These are phyloP conservation scores for Pleurotus tuoliensis DNA, from an alignment of 768 basidiomycete genomes.

Conservation along the genomic window DNA sequence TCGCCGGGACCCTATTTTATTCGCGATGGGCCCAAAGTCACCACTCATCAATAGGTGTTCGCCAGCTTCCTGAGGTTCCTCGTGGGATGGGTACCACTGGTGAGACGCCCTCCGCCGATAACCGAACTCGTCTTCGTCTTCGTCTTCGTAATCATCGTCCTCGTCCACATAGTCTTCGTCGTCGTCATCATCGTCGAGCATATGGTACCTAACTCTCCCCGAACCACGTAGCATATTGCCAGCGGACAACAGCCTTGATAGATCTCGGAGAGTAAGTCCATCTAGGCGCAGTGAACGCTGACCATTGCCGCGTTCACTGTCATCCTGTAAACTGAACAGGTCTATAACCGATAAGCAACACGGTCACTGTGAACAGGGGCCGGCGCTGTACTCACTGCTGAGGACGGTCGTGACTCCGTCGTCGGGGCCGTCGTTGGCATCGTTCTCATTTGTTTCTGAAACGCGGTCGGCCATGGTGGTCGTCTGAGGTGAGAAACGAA, in stretches of 20 bases:
- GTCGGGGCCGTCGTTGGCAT: constrained; percentile 7
- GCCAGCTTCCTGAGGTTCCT: constrained; percentile 61
- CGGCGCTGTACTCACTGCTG: neutral
- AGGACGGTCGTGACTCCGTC: neutral
- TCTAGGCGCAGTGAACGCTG: neutral
- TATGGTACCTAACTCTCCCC: constrained; percentile 5
- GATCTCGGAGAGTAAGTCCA: neutral
- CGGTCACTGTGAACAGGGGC: too few relatives aligned
- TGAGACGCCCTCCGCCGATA: constrained; percentile 31
- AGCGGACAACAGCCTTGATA: neutral
- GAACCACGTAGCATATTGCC: neutral
- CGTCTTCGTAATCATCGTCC: constrained; percentile 30
- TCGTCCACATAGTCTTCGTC: constrained; percentile 24
- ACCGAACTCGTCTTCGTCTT: constrained; percentile 35
- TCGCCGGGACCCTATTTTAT: constrained; percentile 41
- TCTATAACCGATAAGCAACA: too few relatives aligned
- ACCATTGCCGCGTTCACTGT: neutral
- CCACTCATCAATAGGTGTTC: constrained; percentile 66
- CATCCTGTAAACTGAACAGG: neutral
- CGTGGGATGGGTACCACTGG: constrained; percentile 35
- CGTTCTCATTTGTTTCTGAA: constrained; percentile 20
- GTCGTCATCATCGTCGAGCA: constrained; percentile 24
- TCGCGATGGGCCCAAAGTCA: constrained; percentile 69
- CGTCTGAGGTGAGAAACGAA: neutral
- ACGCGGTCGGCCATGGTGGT: constrained; percentile 22